These are phyloP conservation scores for Trametes versicolor DNA, from an alignment of 1,284 basidiomycete genomes.

Conservation along the genomic window DNA sequence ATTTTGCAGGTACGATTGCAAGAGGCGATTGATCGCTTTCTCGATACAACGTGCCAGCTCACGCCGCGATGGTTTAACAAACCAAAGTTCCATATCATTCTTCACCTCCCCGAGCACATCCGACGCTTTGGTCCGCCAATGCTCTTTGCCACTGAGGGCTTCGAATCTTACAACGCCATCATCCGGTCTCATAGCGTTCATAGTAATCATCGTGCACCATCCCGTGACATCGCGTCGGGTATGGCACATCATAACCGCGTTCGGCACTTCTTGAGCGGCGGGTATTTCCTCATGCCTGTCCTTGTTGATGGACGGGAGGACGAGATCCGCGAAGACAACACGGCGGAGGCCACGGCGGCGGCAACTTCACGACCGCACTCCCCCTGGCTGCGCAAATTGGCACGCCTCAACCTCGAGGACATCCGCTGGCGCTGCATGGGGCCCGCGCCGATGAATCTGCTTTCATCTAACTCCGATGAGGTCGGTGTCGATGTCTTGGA, in stretches of 20 bases:
- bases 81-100: constrained; percentile 43
- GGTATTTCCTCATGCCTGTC: neutral
- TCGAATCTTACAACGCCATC: constrained; percentile 58
- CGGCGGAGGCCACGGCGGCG: neutral
- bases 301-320: no score
- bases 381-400: no score
- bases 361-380: no score
- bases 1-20: constrained; percentile 51
- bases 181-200: constrained; percentile 53
- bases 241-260: constrained; percentile 48
- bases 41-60: neutral
- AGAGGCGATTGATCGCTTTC: constrained; percentile 54
- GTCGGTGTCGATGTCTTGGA: no score
- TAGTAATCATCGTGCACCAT: constrained; percentile 54
- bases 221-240: constrained; percentile 50
- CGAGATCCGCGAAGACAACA: constrained; percentile 44
- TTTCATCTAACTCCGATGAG: no score
- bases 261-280: constrained; percentile 50
- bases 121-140: constrained; percentile 40
- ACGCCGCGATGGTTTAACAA: constrained; percentile 42
- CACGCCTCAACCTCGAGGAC: no score
- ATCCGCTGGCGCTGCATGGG: no score
- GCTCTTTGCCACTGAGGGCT: constrained; percentile 50
- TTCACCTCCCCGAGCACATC: constrained; percentile 40
- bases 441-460: no score